A percentile compares a stretch with the other conserved stretches of the same genome.
Conservation (phyloP, 2,329 filamentous ascomycete species). For the Fusarium hostae region DNA sequence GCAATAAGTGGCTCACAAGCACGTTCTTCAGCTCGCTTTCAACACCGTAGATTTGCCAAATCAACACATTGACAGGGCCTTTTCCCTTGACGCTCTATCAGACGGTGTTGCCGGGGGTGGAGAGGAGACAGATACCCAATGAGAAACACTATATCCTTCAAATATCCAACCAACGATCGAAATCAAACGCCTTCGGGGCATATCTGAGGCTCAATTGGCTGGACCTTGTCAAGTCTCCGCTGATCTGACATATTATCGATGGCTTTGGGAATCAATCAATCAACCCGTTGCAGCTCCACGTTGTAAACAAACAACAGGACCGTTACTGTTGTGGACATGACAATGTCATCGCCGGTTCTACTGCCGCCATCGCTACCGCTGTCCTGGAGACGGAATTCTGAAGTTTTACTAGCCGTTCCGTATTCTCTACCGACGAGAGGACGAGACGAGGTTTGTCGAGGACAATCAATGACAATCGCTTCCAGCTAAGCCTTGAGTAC, state of each 20-base stretch:
- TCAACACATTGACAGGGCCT: constrained; percentile 2
- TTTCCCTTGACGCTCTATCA: constrained; percentile 17
- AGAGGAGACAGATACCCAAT: constrained; percentile 13
- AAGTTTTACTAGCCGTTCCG: constrained; percentile 16
- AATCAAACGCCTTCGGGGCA: constrained; percentile 13
- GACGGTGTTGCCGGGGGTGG: constrained; percentile 25
- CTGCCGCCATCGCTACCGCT: constrained; percentile 8
- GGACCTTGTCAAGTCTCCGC: constrained; percentile 16
- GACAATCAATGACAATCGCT: constrained; percentile 25
- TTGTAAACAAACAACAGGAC: constrained; percentile 24
- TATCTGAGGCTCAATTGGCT: constrained; percentile 18
- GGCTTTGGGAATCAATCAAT: constrained; percentile 7
- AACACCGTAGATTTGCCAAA: constrained; percentile 11
- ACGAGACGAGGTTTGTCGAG: not conserved
- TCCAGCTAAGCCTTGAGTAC: constrained; percentile 22
- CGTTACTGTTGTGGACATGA: not conserved
- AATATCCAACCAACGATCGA: constrained; percentile 26
- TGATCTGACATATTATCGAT: constrained; percentile 36
- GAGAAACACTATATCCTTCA: not conserved
- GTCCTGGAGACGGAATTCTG: constrained; percentile 2
- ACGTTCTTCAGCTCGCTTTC: constrained; percentile 19
- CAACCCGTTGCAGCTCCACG: constrained; percentile 13
- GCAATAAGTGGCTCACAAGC: constrained; percentile 15
- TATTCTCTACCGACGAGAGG: constrained; percentile 1
- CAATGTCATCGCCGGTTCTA: constrained; percentile 11